Conservation (phyloP, 2,329 filamentous ascomycete species). For the Aspergillus oerlinghausenensis region DNA sequence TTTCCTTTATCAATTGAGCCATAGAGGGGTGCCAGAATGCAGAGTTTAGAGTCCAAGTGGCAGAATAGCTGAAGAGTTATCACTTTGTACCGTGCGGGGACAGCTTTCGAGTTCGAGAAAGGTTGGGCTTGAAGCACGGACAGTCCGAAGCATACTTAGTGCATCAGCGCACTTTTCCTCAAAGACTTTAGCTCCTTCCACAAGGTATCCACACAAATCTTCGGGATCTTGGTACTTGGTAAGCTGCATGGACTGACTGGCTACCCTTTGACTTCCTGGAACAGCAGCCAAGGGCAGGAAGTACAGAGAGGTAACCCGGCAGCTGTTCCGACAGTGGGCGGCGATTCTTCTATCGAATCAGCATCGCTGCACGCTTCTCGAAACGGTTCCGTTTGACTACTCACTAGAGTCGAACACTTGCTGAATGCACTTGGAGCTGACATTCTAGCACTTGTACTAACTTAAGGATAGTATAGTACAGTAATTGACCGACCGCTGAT, state of each 20-base stretch:
- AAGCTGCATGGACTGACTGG: not conserved
- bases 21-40: not conserved
- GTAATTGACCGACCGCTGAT: not conserved
- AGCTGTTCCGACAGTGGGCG: slow-evolving; percentile 12
- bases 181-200: not conserved
- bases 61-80: not conserved
- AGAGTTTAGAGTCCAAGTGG: not conserved
- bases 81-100: not conserved
- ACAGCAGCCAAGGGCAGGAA: not conserved
- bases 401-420: no score
- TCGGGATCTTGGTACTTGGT: not conserved
- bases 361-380: slow-evolving; percentile 3
- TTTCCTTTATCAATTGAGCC: not conserved
- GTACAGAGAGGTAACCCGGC: not conserved
- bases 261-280: not conserved
- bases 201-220: not conserved
- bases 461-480: not conserved
- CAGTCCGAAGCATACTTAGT: not conserved
- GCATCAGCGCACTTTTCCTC: not conserved
- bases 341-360: slow-evolving; percentile 6
- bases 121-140: not conserved
- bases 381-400: not conserved
- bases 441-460: not conserved
- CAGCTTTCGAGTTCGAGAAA: no score
- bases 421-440: not conserved